A percentile compares a stretch with the other conserved stretches of the same genome.
Evolutionary conservation across 306 rosid species (phyloP).

Genomic region (Adenanthera pavonina): DNA sequence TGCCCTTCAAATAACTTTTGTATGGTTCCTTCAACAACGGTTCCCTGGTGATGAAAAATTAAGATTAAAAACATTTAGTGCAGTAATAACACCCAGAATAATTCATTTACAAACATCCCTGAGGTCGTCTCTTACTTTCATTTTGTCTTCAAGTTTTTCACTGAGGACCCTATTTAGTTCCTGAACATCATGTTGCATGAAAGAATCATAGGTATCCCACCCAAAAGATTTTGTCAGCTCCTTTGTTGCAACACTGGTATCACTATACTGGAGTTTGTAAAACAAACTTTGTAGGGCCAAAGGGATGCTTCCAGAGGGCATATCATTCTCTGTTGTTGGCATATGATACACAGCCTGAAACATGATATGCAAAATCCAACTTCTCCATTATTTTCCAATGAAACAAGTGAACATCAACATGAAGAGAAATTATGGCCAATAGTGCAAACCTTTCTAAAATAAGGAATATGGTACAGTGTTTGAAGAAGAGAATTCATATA

Average conservation of each 20-base stretch:
- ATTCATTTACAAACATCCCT: slow-evolving; percentile 29
- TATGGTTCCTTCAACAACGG: slow-evolving; percentile 99
- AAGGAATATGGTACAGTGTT: slow-evolving; percentile 85
- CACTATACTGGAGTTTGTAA: slow-evolving; percentile 91
- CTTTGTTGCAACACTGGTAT: slow-evolving; percentile 86
- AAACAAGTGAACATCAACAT: slow-evolving; percentile 35
- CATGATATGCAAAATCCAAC: slow-evolving; percentile 37
- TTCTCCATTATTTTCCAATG: slow-evolving; percentile 34
- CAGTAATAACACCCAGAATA: slow-evolving; percentile 27
- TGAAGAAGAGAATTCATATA: slow-evolving; percentile 93
- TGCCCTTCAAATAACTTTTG: slow-evolving; percentile 98
- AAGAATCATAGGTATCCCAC: slow-evolving; percentile 94
- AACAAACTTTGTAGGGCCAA: slow-evolving; percentile 88
- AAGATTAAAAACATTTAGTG: slow-evolving; percentile 22
- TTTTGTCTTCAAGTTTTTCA: slow-evolving; percentile 93
- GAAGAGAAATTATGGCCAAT: slow-evolving; percentile 1
- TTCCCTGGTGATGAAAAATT: slow-evolving; percentile 63
- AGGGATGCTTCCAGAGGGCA: slow-evolving; percentile 90
- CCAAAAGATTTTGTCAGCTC: slow-evolving; percentile 93
- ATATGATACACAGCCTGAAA: slow-evolving; percentile 94
- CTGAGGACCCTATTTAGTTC: slow-evolving; percentile 83
- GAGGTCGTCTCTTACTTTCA: slow-evolving; percentile 63
- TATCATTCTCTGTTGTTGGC: slow-evolving; percentile 93
- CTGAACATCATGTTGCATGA: slow-evolving; percentile 96
- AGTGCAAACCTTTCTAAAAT: slow-evolving; percentile 75